Evolutionary conservation across 176 grass and related monocot genomes (phyloP).

Genomic region (Carex cristatella): DNA sequence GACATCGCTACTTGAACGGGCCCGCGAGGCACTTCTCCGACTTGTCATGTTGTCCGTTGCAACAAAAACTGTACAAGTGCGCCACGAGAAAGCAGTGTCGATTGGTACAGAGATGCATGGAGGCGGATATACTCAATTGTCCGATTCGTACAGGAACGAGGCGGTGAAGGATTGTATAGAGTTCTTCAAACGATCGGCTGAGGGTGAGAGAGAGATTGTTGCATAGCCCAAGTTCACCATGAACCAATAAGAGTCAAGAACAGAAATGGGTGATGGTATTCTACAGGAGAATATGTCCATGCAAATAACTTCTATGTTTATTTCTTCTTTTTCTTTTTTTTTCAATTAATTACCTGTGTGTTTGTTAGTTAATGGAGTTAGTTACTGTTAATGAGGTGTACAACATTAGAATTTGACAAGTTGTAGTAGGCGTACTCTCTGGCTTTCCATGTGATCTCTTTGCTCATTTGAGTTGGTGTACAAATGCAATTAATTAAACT

Average conservation of each 20-base stretch:
- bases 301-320: background rate
- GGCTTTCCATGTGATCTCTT: constrained; percentile 20
- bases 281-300: background rate
- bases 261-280: background rate
- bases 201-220: constrained; percentile 41
- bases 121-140: constrained; percentile 22
- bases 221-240: constrained; percentile 9
- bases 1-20: constrained; percentile 52
- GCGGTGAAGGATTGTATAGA: constrained; percentile 77
- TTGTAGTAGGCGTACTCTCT: background rate
- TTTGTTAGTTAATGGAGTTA: background rate
- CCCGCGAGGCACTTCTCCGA: constrained; percentile 55
- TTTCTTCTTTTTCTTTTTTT: background rate
- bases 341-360: background rate
- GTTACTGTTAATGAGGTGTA: constrained; percentile 10
- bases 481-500: constrained; percentile 10
- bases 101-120: background rate
- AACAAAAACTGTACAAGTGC: constrained; percentile 28
- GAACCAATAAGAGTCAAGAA: background rate
- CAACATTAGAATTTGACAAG: constrained; percentile 1
- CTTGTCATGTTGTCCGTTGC: constrained; percentile 69
- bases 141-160: constrained; percentile 48
- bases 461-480: background rate
- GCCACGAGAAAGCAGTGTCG: constrained; percentile 26
- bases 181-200: constrained; percentile 59